Evolutionary conservation across 2,329 filamentous ascomycete species (phyloP), one percentile per base, ranked within the genome.

Genomic region (Pseudophaeomoniella oleicola): DNA sequence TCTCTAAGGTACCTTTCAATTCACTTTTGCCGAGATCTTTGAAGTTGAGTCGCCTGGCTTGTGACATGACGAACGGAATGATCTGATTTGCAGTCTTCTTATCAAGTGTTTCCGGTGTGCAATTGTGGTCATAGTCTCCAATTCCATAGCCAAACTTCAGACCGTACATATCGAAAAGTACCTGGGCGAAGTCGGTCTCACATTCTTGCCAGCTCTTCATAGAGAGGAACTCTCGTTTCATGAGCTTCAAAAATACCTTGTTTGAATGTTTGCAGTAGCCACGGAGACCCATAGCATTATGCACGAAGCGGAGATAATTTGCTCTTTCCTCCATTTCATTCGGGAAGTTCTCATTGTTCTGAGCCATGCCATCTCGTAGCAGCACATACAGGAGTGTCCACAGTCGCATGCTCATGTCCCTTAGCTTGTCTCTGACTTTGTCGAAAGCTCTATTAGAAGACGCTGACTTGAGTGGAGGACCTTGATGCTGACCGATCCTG

Each of bases 21-120:
- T 96, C 85, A 12, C 86, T 90, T 55, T 93, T 96, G 12, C 86
- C 73, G 13, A 96, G 62, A 45, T 96, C 90, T 50, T 88, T 93
- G 63, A 93, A 81, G 15, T 83, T 78, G 66, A 94, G 79, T 42
- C 81, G 78, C 35, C 79, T 78, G 2, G 84, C 84, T 39, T 94
- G 75, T 22, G 74, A 66, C 50, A 92, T 79, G 27, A 96, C 73
- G 50, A 87, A 82, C 42, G 93, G 82, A 9, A 94, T 75, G 34
- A 94, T 70, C 44, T 81, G 76, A 49, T 87, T 69, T 0, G 87
- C 87, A 39, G 84, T 84, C 27, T 75, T 71, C 47, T 78, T 79
- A 52, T 94, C 86, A 1, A 96, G 66, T 40, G 76, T 76, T 48
- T 94, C 82, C 1, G 73, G 59, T 0, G 75, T 71, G 48, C 87